Conservation (phyloP, 495 filamentous ascomycete species). For the Paragyromitra xinjiangensis region DNA sequence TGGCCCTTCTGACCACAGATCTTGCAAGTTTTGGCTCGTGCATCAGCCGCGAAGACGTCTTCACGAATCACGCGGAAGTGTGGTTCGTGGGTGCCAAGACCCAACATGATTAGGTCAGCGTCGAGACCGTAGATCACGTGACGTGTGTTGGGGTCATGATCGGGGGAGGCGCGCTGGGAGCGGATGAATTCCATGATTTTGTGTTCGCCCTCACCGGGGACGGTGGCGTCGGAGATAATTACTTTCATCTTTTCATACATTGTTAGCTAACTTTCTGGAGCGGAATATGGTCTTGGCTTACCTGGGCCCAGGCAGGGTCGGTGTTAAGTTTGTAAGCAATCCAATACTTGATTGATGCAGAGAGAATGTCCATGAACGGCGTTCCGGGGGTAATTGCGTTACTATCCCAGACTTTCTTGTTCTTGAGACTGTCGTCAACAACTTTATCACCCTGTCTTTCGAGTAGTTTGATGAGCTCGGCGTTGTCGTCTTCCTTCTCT, state of each 20-base stretch:
- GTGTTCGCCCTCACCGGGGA: slow-evolving; percentile 97
- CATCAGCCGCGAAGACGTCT: slow-evolving; percentile 93
- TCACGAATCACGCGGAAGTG: slow-evolving; percentile 97
- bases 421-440: slow-evolving; percentile 69
- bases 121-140: slow-evolving; percentile 97
- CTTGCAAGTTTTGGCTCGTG: slow-evolving; percentile 78
- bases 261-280: slow-evolving; percentile 41
- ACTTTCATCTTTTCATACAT: slow-evolving; percentile 74
- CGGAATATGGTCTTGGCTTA: slow-evolving; percentile 44
- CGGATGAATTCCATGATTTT: slow-evolving; percentile 99
- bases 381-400: slow-evolving; percentile 98
- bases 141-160: slow-evolving; percentile 94
- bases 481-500: slow-evolving; percentile 91
- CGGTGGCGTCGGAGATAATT: slow-evolving; percentile 96
- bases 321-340: slow-evolving; percentile 95
- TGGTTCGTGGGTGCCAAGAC: slow-evolving; percentile 94
- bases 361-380: slow-evolving; percentile 97
- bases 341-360: slow-evolving; percentile 93
- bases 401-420: slow-evolving; percentile 94
- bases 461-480: slow-evolving; percentile 82
- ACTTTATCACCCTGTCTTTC: slow-evolving; percentile 73
- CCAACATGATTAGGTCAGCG: slow-evolving; percentile 98
- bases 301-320: slow-evolving; percentile 94
- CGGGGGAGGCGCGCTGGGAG: slow-evolving; percentile 86
- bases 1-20: slow-evolving; percentile 93